Evolutionary conservation across 2,329 filamentous ascomycete species (phyloP).

Genomic region (Colletotrichum gloeosporioides): DNA sequence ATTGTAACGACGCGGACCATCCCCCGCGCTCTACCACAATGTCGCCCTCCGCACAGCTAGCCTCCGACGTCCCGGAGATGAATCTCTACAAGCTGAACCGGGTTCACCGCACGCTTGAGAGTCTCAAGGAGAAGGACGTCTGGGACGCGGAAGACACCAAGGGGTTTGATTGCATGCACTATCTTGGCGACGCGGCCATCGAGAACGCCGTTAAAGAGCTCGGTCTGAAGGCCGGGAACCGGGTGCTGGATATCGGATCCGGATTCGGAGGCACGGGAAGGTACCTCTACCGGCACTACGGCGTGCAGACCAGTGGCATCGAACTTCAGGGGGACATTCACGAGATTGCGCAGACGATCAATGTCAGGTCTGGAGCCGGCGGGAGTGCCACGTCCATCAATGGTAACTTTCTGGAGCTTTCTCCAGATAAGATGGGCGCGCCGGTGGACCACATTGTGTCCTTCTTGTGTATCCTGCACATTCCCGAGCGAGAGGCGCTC

Average conservation of each 20-base stretch:
- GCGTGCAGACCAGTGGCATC: conserved; percentile 19
- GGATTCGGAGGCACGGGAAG: conserved; percentile 27
- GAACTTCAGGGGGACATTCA: conserved; percentile 27
- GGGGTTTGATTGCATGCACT: conserved; percentile 28
- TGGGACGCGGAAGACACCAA: conserved; percentile 25
- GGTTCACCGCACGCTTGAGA: conserved; percentile 3
- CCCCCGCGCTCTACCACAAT: background rate
- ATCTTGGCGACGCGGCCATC: conserved; percentile 25
- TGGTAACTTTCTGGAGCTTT: conserved; percentile 20
- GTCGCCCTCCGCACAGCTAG: background rate
- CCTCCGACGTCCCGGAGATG: conserved; percentile 16
- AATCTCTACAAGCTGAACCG: conserved; percentile 16
- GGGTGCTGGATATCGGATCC: conserved; percentile 25
- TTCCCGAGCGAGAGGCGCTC: conserved; percentile 16
- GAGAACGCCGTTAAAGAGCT: conserved; percentile 20
- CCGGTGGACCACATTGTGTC: conserved; percentile 25
- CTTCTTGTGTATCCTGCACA: conserved; percentile 26
- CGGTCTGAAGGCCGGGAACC: conserved; percentile 12
- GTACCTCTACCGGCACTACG: conserved; percentile 22
- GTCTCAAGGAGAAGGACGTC: conserved; percentile 9
- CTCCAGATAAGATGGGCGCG: background rate
- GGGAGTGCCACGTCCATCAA: conserved; percentile 19
- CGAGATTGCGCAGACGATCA: conserved; percentile 23
- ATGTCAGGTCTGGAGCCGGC: conserved; percentile 5
- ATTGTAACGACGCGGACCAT: background rate